phyloP scores from a whole-genome alignment of 1,284 basidiomycete species.

The Ustilago xerochloae region DNA sequence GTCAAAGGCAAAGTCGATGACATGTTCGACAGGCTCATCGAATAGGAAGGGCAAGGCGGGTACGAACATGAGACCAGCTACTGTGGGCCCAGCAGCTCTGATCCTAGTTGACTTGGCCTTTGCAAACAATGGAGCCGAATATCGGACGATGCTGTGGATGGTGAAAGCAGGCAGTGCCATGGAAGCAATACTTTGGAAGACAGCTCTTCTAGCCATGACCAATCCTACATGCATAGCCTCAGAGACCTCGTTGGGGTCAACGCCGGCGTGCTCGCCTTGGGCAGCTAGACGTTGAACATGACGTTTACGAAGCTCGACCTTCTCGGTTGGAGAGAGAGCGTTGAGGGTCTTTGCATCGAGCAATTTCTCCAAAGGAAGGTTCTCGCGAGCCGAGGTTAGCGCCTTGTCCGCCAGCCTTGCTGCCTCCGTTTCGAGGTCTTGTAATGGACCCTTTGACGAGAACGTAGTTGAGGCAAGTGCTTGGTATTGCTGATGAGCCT shows the following conservation, averaged over 20 bases:
- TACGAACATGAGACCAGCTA: slow-evolving; percentile 73
- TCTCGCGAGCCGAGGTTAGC: slow-evolving; percentile 10
- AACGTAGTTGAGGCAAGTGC: slow-evolving; percentile 31
- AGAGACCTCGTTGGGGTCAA: slow-evolving; percentile 32
- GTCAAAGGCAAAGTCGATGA: slow-evolving; percentile 71
- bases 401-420: slow-evolving; percentile 43
- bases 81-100: slow-evolving; percentile 82
- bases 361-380: slow-evolving; percentile 41
- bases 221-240: slow-evolving; percentile 51
- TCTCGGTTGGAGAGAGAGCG: slow-evolving; percentile 37
- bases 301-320: slow-evolving; percentile 50
- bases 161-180: slow-evolving; percentile 64
- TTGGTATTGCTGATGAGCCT: slow-evolving; percentile 48
- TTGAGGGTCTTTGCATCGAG: slow-evolving; percentile 41
- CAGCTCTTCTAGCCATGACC: slow-evolving; percentile 55
- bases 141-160: slow-evolving; percentile 69
- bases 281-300: slow-evolving; percentile 34
- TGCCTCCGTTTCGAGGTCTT: slow-evolving; percentile 27
- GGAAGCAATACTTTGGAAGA: slow-evolving; percentile 65
- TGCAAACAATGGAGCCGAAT: slow-evolving; percentile 80
- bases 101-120: slow-evolving; percentile 76
- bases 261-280: slow-evolving; percentile 35
- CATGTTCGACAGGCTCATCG: slow-evolving; percentile 70
- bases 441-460: slow-evolving; percentile 19
- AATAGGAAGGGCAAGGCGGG: slow-evolving; percentile 56